Conservation (phyloP, 352 stramenopile genomes). For the Phytophthora uliginosa region DNA sequence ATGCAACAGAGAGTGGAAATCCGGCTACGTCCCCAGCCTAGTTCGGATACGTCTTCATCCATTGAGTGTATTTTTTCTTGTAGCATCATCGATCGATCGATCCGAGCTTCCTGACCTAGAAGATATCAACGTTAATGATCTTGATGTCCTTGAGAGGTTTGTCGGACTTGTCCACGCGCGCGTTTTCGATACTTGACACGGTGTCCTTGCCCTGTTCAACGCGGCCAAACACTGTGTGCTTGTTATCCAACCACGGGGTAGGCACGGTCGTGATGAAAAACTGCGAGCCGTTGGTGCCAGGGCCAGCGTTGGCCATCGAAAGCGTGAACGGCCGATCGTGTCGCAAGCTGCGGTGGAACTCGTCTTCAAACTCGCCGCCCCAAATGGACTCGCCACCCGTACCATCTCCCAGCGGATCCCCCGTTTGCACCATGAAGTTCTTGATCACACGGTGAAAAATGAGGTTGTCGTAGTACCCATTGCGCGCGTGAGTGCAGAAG, state of each 20-base stretch:
- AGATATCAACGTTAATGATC: conserved; percentile 92
- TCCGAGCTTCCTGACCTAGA: conserved; percentile 47
- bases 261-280: conserved; percentile 99
- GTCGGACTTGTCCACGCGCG: conserved; percentile 89
- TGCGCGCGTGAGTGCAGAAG: conserved; percentile 97
- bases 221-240: conserved; percentile 95
- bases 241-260: conserved; percentile 98
- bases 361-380: conserved; percentile 99
- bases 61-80: conserved; percentile 33
- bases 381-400: conserved; percentile 99
- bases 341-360: conserved; percentile 96
- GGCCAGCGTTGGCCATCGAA: conserved; percentile 97
- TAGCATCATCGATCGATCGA: conserved; percentile 10
- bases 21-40: conserved; percentile 16
- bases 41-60: conserved; percentile 4
- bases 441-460: conserved; percentile 99
- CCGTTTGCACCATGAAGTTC: conserved; percentile 99
- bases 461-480: conserved; percentile 99
- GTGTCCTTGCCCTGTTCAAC: conserved; percentile 97
- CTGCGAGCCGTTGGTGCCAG: conserved; percentile 88
- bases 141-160: conserved; percentile 85
- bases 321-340: conserved; percentile 99
- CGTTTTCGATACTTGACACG: conserved; percentile 96
- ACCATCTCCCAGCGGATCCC: conserved; percentile 97
- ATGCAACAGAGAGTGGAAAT: conserved; percentile 9